Base-by-base conservation (phyloP, 1,284 basidiomycete genomes). In the Papiliotrema laurentii region DNA sequence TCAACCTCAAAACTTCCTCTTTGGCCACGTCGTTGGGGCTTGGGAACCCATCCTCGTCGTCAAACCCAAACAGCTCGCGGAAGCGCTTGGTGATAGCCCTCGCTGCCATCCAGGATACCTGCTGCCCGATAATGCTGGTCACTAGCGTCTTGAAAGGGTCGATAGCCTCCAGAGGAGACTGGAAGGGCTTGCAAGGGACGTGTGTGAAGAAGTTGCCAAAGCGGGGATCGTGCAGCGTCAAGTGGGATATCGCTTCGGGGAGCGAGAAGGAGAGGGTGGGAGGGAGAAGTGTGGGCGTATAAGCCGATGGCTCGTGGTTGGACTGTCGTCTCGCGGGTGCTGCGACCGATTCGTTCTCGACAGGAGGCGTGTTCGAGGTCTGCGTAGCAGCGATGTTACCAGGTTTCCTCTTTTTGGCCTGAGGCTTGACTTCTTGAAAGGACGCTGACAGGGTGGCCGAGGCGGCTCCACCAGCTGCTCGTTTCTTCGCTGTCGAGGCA, bases 61-160 rank as follows among this genome's bases (percentile, higher is more conserved):
- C 43, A 24, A 82, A 81, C 56, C 87, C 82, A 66, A 83, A 92
- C 16, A 89, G 72, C 34, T 85, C 79, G 36, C 83, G 77, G 68
- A 97, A 96, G 50, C 80, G 84, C 70, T 89, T 85, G n/a, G 80
- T 82, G 46, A 96, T 90, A 4, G 87, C 84, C 33, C 86, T 79
- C 0, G 92, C 92, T 3, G 91, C 91, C 27, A 86, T 73, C 88
- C 88, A 93, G 0, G 87, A 89, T 35, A 97, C 91, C 71, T 97
- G 90, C 71, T 92, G 89, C 0, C 84, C 87, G 73, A 89, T 72
- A 51, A 89, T 87, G 28, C 82, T 84, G 2, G 79, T 81, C 28
- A 80, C 79, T 18, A 89, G 76, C 1, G 84, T 81, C 40, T 81
- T 82, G 57, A 62, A 65, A 10, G 66, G 66, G 44, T 72, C 69